Evolutionary conservation across 768 basidiomycete species (phyloP), one percentile per base, ranked within the genome.

Genomic region (Boletellus ananiceps): DNA sequence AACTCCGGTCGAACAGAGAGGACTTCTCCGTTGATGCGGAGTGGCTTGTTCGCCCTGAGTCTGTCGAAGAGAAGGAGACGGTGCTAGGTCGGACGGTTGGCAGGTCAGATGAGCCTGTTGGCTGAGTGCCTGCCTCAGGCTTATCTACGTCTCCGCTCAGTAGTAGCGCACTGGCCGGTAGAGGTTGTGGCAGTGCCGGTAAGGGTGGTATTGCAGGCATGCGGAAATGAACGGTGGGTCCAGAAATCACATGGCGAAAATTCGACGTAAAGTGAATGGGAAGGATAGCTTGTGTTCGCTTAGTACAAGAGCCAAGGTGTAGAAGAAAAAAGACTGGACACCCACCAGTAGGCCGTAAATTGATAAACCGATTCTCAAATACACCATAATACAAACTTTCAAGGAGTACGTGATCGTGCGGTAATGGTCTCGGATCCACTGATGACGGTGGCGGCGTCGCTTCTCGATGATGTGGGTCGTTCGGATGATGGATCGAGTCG

Each of bases 151-250:
- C 65, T 31, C 60, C 65, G 7, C 54, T 33, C 35, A 62, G 25
- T 1, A 65, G 41, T 18, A 59, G 40, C 15, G 60, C 50, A 42
- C 50, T 67, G 21, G 59, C 64, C 29, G 64, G 67, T 49, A 60
- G 59, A 32, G 51, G 55, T 39, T 51, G 67, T 19, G 49, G 72
- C 53, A 57, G 67, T 21, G 83, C 78, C 46, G 74, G 81, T 27
- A 80, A 59, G n/a, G 83, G 83, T 13, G 84, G 77, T 19, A 86
- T 68, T 12, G 83, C 79, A 21, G 86, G 86, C 78, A 86, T 84
- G 34, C 82, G 79, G 51, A 84, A 83, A 51, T 75, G 75, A 23
- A 84, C 61, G 32, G 81, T 72, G 34, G 84, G 84, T 3, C 82
- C 80, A 35, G 80, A 64, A 4, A 74, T 72, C 25, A 84, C 82